These are phyloP conservation scores for Nannochloris sp. DNA, from an alignment of 139 green algal species.

Conservation along the genomic window DNA sequence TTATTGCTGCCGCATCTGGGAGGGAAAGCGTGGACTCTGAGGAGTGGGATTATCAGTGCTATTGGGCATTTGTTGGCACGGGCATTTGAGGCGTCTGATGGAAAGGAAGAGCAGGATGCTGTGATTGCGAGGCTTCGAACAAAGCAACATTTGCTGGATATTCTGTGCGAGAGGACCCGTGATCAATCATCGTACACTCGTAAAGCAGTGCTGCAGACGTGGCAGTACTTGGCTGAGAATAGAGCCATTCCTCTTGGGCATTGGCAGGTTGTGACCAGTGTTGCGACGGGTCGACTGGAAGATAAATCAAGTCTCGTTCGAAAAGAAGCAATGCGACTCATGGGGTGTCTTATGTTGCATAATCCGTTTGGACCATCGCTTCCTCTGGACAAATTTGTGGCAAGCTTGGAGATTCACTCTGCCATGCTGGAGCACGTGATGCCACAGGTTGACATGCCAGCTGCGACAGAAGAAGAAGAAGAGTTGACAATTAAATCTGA, in stretches of 20 bases:
- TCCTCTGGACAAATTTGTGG: slow-evolving; percentile 21
- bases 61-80: slow-evolving; percentile 42
- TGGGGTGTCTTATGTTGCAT: slow-evolving; percentile 53
- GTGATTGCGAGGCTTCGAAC: slow-evolving; percentile 36
- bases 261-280: slow-evolving; percentile 52
- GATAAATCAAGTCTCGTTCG: slow-evolving; percentile 70
- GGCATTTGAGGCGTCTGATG: slow-evolving; percentile 22
- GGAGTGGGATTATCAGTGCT: slow-evolving; percentile 54
- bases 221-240: slow-evolving; percentile 59
- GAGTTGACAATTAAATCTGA: slow-evolving; percentile 2
- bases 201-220: slow-evolving; percentile 53
- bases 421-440: slow-evolving; percentile 25
- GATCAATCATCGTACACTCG: slow-evolving; percentile 60
- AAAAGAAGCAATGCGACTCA: slow-evolving; percentile 63
- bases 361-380: slow-evolving; percentile 71
- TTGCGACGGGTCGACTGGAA: slow-evolving; percentile 65
- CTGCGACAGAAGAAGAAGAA: not conserved
- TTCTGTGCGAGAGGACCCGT: slow-evolving; percentile 52
- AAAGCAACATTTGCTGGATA: slow-evolving; percentile 70
- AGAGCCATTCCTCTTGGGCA: slow-evolving; percentile 42
- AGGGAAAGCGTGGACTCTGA: slow-evolving; percentile 58
- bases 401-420: slow-evolving; percentile 26
- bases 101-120: slow-evolving; percentile 11
- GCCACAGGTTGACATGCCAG: not conserved
- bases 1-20: slow-evolving; percentile 61